Percentiles rank a stretch among this genome's conserved stretches.
These are phyloP conservation scores for Xylaria hypoxylon DNA, from an alignment of 2,329 filamentous ascomycete genomes.

Conservation along the genomic window DNA sequence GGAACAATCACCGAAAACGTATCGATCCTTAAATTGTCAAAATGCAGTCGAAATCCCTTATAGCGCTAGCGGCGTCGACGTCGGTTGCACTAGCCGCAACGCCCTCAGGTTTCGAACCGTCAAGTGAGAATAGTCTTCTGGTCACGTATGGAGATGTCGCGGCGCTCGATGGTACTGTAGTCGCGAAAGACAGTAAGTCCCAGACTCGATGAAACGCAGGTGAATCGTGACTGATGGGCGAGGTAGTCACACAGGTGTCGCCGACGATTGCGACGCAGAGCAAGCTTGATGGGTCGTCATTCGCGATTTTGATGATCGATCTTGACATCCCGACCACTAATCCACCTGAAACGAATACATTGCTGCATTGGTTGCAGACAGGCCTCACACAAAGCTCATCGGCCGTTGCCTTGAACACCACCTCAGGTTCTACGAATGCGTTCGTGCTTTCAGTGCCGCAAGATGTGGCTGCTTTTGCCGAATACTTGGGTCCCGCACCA, in stretches of 20 bases:
- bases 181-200: constrained; percentile 54
- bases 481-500: constrained; percentile 47
- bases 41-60: constrained; percentile 52
- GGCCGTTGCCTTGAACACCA: constrained; percentile 42
- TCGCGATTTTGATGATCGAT: constrained; percentile 58
- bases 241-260: constrained; percentile 51
- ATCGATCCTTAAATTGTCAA: constrained; percentile 29
- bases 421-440: constrained; percentile 38
- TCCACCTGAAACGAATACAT: constrained; percentile 53
- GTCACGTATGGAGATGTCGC: constrained; percentile 55
- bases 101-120: constrained; percentile 57
- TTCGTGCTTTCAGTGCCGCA: constrained; percentile 42
- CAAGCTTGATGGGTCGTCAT: constrained; percentile 56
- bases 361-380: constrained; percentile 59
- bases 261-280: constrained; percentile 54
- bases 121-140: constrained; percentile 53
- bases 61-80: constrained; percentile 50
- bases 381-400: constrained; percentile 50
- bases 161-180: constrained; percentile 54
- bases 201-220: neutral
- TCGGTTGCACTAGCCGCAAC: constrained; percentile 55
- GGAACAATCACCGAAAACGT: constrained; percentile 1
- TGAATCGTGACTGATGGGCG: constrained; percentile 28
- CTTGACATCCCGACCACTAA: constrained; percentile 61
- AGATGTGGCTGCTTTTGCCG: constrained; percentile 43